These are phyloP conservation scores for Coriaria nepalensis DNA, from an alignment of 306 rosid genomes.

Conservation along the genomic window DNA sequence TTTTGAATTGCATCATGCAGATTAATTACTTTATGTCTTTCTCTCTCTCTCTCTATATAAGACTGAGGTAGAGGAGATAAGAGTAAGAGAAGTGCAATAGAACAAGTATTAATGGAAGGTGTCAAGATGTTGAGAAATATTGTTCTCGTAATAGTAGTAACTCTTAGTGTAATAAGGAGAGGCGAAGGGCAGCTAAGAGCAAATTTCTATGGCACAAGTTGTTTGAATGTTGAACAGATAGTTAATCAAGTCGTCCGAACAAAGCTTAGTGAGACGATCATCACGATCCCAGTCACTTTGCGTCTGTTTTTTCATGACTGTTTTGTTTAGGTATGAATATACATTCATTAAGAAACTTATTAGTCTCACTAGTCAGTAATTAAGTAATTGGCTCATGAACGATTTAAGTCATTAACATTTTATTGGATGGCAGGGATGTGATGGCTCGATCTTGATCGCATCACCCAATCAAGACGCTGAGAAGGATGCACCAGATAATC, in stretches of 20 bases:
- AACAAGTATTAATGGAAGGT: no score
- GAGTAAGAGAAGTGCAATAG: no score
- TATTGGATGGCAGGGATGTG: constrained; percentile 87
- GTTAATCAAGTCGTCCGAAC: constrained; percentile 52
- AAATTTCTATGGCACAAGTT: constrained; percentile 40
- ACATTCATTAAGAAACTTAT: no score
- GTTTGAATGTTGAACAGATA: constrained; percentile 52
- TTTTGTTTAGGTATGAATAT: constrained; percentile 57
- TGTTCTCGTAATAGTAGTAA: no score
- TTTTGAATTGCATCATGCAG: no score
- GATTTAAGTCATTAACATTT: no score
- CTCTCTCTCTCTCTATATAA: no score
- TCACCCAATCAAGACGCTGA: constrained; percentile 65
- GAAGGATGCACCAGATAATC: constrained; percentile 48
- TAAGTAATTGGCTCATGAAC: no score
- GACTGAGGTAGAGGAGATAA: no score
- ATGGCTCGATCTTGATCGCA: constrained; percentile 50
- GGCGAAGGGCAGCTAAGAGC: constrained; percentile 36
- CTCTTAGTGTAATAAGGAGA: constrained; percentile 6
- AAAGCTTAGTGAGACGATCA: constrained; percentile 35
- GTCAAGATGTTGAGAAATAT: no score
- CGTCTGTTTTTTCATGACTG: constrained; percentile 85
- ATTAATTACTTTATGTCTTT: no score
- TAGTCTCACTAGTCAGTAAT: no score
- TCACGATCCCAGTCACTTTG: constrained; percentile 57